Evolutionary conservation across 2,329 filamentous ascomycete species (phyloP).

Genomic region (Nemania sp.): DNA sequence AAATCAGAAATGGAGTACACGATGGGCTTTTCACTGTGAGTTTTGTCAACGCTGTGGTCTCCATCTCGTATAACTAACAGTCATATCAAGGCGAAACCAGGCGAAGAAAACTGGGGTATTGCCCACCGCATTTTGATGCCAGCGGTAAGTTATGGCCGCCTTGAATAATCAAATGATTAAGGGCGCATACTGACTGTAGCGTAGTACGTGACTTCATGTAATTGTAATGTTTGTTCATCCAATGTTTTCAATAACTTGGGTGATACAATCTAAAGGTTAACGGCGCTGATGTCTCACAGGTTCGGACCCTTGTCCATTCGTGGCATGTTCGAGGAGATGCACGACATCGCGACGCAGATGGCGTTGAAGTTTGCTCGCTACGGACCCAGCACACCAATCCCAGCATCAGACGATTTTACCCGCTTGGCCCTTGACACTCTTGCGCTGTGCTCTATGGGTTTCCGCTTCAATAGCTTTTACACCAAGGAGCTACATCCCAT

Average conservation of each 20-base stretch:
- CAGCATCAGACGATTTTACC: constrained; percentile 55
- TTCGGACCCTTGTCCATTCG: constrained; percentile 77
- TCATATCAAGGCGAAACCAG: constrained; percentile 53
- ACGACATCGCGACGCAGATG: constrained; percentile 74
- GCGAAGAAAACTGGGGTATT: constrained; percentile 71
- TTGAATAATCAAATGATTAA: background rate
- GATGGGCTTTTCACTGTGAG: constrained; percentile 75
- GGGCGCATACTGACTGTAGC: constrained; percentile 22
- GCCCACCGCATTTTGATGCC: constrained; percentile 48
- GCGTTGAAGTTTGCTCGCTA: constrained; percentile 76
- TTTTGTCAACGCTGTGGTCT: background rate
- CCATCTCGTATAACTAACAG: constrained; percentile 22
- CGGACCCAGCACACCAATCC: constrained; percentile 68
- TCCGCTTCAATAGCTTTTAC: constrained; percentile 82
- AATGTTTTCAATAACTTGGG: background rate
- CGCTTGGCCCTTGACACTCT: constrained; percentile 79
- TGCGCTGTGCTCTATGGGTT: constrained; percentile 77
- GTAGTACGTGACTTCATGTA: constrained; percentile 36
- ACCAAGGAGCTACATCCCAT: constrained; percentile 77
- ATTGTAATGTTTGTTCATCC: background rate
- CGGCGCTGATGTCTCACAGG: constrained; percentile 69
- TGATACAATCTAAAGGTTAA: background rate
- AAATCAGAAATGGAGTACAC: constrained; percentile 70
- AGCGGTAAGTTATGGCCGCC: constrained; percentile 35
- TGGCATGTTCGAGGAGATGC: constrained; percentile 76